Base-by-base conservation (phyloP, 495 filamentous ascomycete species). In the Xylaria cubensis region DNA sequence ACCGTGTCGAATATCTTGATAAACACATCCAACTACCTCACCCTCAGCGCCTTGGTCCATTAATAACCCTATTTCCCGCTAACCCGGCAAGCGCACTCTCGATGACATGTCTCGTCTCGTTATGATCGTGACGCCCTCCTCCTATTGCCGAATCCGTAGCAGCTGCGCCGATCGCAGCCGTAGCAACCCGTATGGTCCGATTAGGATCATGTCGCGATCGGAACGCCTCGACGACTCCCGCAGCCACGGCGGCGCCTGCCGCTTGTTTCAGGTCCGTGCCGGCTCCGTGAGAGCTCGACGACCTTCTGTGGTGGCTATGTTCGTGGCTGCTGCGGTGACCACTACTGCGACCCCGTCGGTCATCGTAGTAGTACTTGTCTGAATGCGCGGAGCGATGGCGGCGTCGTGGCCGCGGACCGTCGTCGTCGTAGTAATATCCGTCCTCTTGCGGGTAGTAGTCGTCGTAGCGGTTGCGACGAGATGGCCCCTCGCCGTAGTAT, bases 81-180 rank as follows among this genome's bases (percentile, higher is more conserved):
- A 73, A n/a, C 32, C 72, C 72, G 8, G 72, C 72, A 17, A 73
- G 41, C 36, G 53, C 67, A 17, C 72, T 73, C 61, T 73, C 67
- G 19, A 62, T 32, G 2, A 69, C 19, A 32, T 69, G 66, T 24
- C 67, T 64, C 61, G 61, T 70, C 17, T 48, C 44, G 19, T 66
- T 59, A 8, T 59, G 44, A 12, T 24, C 55, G 21, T 46, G 17
- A 13, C 34, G 29, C 21, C 42, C 56, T 19, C 58, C 51, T 3
- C 48, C 67, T 2, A 73, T 46, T 46, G 51, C 65, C 12, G 71
- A 59, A 39, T 73, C 72, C 19, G 65, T 73, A 9, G 72, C 66
- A 1, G 72, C 71, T 2, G 65, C 72, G 12, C 72, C 72, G 26
- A 69, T 58, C 1, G 72, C 72, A 3, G 72, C 72, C 58, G 72